Evolutionary conservation across 768 basidiomycete species (phyloP).

Genomic region (Boletus pseudopeckii): DNA sequence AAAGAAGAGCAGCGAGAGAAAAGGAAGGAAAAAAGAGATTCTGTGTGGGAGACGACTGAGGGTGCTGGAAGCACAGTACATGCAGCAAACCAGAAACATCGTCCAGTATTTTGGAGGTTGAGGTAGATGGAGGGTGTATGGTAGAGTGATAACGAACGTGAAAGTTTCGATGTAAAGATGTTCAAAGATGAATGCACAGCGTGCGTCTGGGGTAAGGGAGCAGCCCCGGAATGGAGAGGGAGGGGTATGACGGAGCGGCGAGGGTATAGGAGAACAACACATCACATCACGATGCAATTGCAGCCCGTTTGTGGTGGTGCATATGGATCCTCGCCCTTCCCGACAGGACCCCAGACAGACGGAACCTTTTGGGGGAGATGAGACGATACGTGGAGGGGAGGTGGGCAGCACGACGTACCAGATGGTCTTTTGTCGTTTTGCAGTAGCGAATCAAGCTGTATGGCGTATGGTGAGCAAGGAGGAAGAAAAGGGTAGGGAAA

Average conservation of each 20-base stretch:
- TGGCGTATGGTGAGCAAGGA: not conserved
- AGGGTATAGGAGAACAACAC: conserved; percentile 31
- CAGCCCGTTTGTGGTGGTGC: conserved; percentile 76
- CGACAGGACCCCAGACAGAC: conserved; percentile 90
- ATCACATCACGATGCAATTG: conserved; percentile 70
- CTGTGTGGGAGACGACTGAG: conserved; percentile 5
- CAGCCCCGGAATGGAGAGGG: conserved; percentile 4
- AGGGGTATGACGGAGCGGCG: conserved; percentile 31
- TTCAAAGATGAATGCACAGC: conserved; percentile 14
- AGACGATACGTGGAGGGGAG: not conserved
- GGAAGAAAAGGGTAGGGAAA: not conserved
- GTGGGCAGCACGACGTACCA: conserved; percentile 48
- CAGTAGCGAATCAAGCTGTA: conserved; percentile 88
- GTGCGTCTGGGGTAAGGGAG: conserved; percentile 8
- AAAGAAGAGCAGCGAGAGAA: not conserved
- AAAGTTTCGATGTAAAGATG: conserved; percentile 20
- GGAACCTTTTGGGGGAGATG: conserved; percentile 57
- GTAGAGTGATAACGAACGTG: conserved; percentile 31
- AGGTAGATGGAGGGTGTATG: conserved; percentile 21
- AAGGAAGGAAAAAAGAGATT: not conserved
- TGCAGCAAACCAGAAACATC: conserved; percentile 25
- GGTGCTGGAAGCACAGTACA: conserved; percentile 17
- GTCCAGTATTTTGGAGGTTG: conserved; percentile 27
- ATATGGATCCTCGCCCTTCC: conserved; percentile 90
- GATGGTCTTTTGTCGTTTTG: conserved; percentile 87